Evolutionary conservation across 805 yeast species (phyloP).

Genomic region (Schwanniomyces pseudopolymorphus): DNA sequence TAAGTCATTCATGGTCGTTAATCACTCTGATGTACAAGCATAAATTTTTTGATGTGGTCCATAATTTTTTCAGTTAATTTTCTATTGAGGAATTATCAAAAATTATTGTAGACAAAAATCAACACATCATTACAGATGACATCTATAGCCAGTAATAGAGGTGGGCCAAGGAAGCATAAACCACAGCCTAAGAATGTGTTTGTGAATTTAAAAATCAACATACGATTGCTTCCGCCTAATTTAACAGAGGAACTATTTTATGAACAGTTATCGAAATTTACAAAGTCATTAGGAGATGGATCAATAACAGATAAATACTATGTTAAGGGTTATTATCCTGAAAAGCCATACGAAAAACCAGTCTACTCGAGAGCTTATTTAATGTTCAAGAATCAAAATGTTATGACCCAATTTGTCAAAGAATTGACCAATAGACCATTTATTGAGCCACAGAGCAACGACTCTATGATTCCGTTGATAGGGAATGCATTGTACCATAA

Average conservation of each 20-base stretch:
- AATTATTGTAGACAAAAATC: background rate
- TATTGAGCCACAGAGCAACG: slow-evolving; percentile 22
- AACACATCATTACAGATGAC: slow-evolving; percentile 3
- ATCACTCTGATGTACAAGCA: background rate
- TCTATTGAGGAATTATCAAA: background rate
- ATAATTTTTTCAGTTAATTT: background rate
- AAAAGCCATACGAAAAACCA: slow-evolving; percentile 39
- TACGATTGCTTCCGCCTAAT: slow-evolving; percentile 47
- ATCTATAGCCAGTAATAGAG: slow-evolving; percentile 11
- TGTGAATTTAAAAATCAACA: slow-evolving; percentile 22
- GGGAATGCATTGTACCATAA: slow-evolving; percentile 30
- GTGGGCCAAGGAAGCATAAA: slow-evolving; percentile 8
- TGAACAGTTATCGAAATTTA: slow-evolving; percentile 11
- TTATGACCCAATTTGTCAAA: slow-evolving; percentile 26
- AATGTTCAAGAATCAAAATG: slow-evolving; percentile 25
- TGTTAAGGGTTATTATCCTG: slow-evolving; percentile 40
- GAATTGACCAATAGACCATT: slow-evolving; percentile 22
- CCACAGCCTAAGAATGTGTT: slow-evolving; percentile 2
- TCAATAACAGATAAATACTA: slow-evolving; percentile 28
- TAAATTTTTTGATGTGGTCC: background rate
- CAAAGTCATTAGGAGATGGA: slow-evolving; percentile 13
- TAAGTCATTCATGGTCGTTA: slow-evolving; percentile 15
- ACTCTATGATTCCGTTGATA: slow-evolving; percentile 31
- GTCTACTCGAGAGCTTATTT: slow-evolving; percentile 43
- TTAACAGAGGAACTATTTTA: slow-evolving; percentile 28